Base-by-base conservation (phyloP, 371 early-diverging fungal genomes). In the Mortierella sp. region DNA sequence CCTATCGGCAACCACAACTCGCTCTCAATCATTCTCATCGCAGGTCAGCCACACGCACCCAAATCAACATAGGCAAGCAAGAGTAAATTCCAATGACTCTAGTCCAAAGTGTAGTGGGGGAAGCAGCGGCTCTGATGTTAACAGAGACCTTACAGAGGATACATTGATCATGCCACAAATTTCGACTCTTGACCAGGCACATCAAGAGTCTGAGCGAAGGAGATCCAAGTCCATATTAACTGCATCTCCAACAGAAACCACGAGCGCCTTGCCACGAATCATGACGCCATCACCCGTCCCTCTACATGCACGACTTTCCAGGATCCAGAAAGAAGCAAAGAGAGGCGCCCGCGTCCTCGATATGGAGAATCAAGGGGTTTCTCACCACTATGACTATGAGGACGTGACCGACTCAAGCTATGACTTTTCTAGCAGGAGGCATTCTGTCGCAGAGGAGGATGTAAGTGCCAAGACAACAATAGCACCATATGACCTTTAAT, bases 401-500 rank as follows among this genome's bases (percentile, higher is more conserved):
- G 80, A 80, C 14, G 60, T 72, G 18, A 79, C 80, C 3, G 80
- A 78, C 32, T 69, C 84, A 2, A 78, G 79, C 47, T 43, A 75
- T 22, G 78, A 67, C 62, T 74, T 75, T 70, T 71, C 71, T 18
- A 78, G 75, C 63, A 68, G 84, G 30, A 62, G 84, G 35, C 75
- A 78, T 54, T 83, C 84, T 47, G 74, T 75, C 10, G 83, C 74
- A 3, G 84, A 84, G 39, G 84, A 84, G 43, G 84, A 84, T 70
- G 84, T 84, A 64, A 55, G 75, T 58, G 11, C 24, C 43, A 32
- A 47, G 2, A 55, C 16, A 55, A 5, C 28, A 55, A 11, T 20
- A 14, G 28, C 43, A 24, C 24, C 18, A n/a, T 1, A 52, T 22
- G 9, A 52, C 24, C n/a, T 52, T 20, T 52, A 24, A 52, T 12